Percentiles rank a stretch among this genome's conserved stretches.
Conservation (phyloP, 208 protist genomes). For the Leishmania tarentolae region DNA sequence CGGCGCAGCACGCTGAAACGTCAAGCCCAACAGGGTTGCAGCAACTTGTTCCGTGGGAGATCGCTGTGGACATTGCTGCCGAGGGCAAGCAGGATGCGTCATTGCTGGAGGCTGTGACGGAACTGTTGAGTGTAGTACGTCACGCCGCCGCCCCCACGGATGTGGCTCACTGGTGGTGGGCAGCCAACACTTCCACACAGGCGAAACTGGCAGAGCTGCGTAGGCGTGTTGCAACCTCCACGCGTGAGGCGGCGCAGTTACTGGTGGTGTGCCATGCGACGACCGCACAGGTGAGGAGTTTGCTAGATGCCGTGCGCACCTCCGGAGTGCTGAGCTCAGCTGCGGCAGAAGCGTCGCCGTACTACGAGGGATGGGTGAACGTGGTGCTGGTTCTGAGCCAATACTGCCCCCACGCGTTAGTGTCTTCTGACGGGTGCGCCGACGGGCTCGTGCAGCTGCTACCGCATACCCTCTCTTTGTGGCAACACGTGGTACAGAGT, state of each 20-base stretch:
- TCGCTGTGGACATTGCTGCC: slow-evolving; percentile 20
- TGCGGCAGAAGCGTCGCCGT: neutral
- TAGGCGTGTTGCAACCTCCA: neutral
- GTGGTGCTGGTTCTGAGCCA: slow-evolving; percentile 12
- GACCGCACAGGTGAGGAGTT: slow-evolving; percentile 4
- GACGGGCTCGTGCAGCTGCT: slow-evolving; percentile 23
- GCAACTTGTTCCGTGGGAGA: slow-evolving; percentile 29
- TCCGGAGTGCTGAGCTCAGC: slow-evolving; percentile 13
- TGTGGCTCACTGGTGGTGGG: slow-evolving; percentile 23
- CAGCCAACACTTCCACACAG: slow-evolving; percentile 14
- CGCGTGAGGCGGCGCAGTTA: slow-evolving; percentile 7
- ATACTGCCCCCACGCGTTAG: slow-evolving; percentile 19
- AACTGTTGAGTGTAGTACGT: slow-evolving; percentile 10
- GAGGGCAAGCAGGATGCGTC: neutral
- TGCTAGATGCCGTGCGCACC: slow-evolving; percentile 15
- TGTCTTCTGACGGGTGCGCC: slow-evolving; percentile 8
- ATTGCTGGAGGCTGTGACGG: slow-evolving; percentile 1
- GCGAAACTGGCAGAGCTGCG: slow-evolving; percentile 24
- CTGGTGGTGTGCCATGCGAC: slow-evolving; percentile 22
- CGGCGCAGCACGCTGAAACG: neutral
- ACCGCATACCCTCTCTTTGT: slow-evolving; percentile 7
- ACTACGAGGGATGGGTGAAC: slow-evolving; percentile 14
- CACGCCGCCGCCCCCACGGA: neutral
- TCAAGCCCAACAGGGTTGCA: neutral
- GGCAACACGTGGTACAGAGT: slow-evolving; percentile 16